These are phyloP conservation scores for Phellopilus nigrolimitatus DNA, from an alignment of 1,284 basidiomycete genomes.

Conservation along the genomic window DNA sequence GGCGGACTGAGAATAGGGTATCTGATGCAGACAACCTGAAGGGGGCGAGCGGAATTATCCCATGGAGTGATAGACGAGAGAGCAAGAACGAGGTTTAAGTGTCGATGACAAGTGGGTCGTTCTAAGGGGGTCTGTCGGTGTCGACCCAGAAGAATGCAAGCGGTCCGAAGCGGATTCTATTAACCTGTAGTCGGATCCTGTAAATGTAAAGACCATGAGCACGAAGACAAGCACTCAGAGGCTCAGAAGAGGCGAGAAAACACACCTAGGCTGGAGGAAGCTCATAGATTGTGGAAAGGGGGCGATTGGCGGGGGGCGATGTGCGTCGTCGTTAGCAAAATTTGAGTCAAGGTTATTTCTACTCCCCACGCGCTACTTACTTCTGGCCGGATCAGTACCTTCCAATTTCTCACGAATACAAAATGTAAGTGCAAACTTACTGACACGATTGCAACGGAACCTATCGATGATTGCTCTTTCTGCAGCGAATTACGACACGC, in stretches of 20 bases:
- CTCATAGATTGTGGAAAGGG: slow-evolving; percentile 15
- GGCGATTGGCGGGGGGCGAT: not conserved
- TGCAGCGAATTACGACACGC: too few relatives aligned
- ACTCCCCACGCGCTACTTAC: not conserved
- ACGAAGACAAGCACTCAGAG: not conserved
- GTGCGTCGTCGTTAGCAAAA: slow-evolving; percentile 4
- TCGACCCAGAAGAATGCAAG: slow-evolving; percentile 55
- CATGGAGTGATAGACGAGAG: slow-evolving; percentile 42
- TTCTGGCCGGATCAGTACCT: not conserved
- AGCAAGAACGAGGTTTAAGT: slow-evolving; percentile 22
- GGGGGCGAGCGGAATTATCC: slow-evolving; percentile 50
- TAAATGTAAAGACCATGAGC: not conserved
- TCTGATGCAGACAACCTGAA: slow-evolving; percentile 32
- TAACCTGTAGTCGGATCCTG: slow-evolving; percentile 17
- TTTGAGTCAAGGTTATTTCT: not conserved
- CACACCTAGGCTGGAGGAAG: slow-evolving; percentile 17
- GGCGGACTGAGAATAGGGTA: slow-evolving; percentile 20
- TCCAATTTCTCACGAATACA: slow-evolving; percentile 4
- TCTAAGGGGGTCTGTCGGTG: slow-evolving; percentile 75
- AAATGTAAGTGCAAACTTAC: not conserved
- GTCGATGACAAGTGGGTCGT: slow-evolving; percentile 23
- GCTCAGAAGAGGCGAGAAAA: not conserved
- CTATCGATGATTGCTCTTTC: too few relatives aligned
- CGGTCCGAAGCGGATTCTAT: slow-evolving; percentile 39
- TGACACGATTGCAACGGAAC: too few relatives aligned